Conservation (phyloP, 352 stramenopile species). For the Aphanomyces euteiches region DNA sequence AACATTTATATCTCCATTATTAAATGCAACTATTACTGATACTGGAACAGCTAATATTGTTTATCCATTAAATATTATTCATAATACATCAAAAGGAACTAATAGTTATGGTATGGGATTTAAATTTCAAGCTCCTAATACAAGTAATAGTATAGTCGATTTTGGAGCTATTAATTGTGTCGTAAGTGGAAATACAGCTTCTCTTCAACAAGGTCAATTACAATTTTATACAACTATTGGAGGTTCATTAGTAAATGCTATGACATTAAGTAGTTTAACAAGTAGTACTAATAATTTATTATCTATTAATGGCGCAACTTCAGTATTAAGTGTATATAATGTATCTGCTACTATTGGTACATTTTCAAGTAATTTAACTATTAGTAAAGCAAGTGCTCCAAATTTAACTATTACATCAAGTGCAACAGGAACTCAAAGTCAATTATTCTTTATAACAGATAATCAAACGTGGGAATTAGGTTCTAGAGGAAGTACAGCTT, state of each 20-base stretch:
- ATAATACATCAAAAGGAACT: slow-evolving; percentile 1
- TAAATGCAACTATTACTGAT: slow-evolving; percentile 18
- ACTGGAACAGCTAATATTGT: slow-evolving; percentile 20
- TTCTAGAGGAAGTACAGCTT: neutral
- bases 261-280: slow-evolving; percentile 12
- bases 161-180: slow-evolving; percentile 17
- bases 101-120: slow-evolving; percentile 19
- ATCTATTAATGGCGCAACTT: neutral
- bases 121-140: slow-evolving; percentile 11
- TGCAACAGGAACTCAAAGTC: slow-evolving; percentile 2
- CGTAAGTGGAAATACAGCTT: neutral
- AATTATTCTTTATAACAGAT: slow-evolving; percentile 17
- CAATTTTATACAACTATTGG: slow-evolving; percentile 17
- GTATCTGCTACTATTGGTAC: neutral
- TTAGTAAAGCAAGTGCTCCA: slow-evolving; percentile 9
- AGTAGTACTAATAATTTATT: neutral
- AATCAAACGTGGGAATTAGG: slow-evolving; percentile 1
- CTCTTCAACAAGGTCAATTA: slow-evolving; percentile 14
- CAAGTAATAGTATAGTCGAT: slow-evolving; percentile 6
- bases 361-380: slow-evolving; percentile 15
- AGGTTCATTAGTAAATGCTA: slow-evolving; percentile 8
- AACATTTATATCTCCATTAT: slow-evolving; percentile 9
- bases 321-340: slow-evolving; percentile 7
- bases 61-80: slow-evolving; percentile 15
- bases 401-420: slow-evolving; percentile 11